Evolutionary conservation across 768 basidiomycete genomes (phyloP).

Genomic region (Amanita jacksonii): DNA sequence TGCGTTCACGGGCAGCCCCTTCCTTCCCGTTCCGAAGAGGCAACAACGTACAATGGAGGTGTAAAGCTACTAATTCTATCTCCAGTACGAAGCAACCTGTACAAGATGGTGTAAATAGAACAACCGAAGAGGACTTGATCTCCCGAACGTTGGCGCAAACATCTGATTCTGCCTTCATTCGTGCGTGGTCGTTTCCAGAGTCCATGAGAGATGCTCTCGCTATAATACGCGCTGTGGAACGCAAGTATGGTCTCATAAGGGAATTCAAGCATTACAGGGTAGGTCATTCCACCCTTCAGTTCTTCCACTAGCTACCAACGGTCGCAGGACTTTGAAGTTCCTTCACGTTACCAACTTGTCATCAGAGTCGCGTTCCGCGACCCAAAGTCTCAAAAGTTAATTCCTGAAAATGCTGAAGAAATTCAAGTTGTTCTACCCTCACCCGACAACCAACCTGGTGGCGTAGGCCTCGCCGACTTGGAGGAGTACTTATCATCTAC

Average conservation of each 20-base stretch:
- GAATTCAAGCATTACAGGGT: constrained; percentile 36
- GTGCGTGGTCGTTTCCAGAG: constrained; percentile 28
- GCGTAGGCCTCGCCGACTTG: constrained; percentile 29
- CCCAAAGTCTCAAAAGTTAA: constrained; percentile 26
- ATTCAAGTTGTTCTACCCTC: constrained; percentile 20
- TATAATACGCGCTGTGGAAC: constrained; percentile 46
- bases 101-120: not conserved
- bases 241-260: constrained; percentile 38
- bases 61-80: not conserved
- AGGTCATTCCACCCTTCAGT: constrained; percentile 10
- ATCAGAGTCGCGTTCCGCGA: constrained; percentile 38
- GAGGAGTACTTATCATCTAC: constrained; percentile 14
- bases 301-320: not conserved
- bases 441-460: constrained; percentile 17
- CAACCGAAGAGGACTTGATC: not conserved
- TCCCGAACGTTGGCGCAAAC: not conserved
- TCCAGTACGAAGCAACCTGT: not conserved
- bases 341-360: constrained; percentile 30
- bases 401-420: constrained; percentile 21
- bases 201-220: constrained; percentile 43
- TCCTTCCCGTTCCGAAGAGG: not conserved
- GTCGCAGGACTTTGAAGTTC: constrained; percentile 38
- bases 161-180: constrained; percentile 25
- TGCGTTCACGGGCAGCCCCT: constrained; percentile 5
- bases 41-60: constrained; percentile 2